Base-by-base conservation (phyloP, 73 alveolate genomes). In the Symbiodinium natans region DNA sequence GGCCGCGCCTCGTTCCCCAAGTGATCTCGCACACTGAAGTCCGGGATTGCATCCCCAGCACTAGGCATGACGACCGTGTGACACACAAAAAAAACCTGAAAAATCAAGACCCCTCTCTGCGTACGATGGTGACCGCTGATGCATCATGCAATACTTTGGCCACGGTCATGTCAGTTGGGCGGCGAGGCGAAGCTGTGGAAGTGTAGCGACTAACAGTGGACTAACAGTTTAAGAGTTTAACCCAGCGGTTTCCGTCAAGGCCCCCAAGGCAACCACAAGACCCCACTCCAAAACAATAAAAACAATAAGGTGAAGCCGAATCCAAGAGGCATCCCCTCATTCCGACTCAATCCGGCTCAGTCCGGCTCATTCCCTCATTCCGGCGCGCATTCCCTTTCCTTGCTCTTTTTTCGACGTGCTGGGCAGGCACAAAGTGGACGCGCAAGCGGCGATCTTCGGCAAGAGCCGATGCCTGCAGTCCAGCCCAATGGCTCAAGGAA, bases 31-130 rank as follows among this genome's bases (percentile, higher is more conserved):
- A 90, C 9, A 42, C 89, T 90, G 82, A 90, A 90, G 54, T 68
- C 97, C 52, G 97, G 97, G 23, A 42, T 75, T 5, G 80, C 80
- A 54, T 90, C 97, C 80, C 97, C 97, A 52, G 80, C 77, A 33
- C 77, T 75, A 54, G 97, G 97, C 97, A 90, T 90, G 52, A 1
- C 88, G n/a, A n/a, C n/a, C 10, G 88, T 19, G 29, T 21, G 25
- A 80, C 9, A 31, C 33, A 25, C 33, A 25, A 15, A 27, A 63
- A 34, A 63, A 23, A 36, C 80, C 19, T 8, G 80, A 52, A 23
- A 52, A 29, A 11, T 52, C 71, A 23, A 23, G 1, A 43, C 6
- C 27, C 23, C 71, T 27, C 71, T 52, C 71, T 52, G 31, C 15
- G n/a, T 52, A n/a, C n/a, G n/a, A n/a, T n/a, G n/a, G 71, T 21